Base-by-base conservation (phyloP, 345 rosid species). In the Streptanthus diversifolius region DNA sequence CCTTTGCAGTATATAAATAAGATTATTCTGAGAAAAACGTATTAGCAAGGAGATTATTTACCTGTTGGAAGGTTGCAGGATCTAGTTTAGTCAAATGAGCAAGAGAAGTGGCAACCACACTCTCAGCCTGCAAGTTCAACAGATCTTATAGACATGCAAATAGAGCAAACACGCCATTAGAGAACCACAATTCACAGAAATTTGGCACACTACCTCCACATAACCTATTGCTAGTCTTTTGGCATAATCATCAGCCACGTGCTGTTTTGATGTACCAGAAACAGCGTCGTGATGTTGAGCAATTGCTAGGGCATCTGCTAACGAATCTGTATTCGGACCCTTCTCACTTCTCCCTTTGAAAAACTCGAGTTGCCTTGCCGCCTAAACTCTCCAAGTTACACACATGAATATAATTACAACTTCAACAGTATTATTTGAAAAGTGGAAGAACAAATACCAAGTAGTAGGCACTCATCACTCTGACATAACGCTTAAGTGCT, bases 201-300 rank as follows among this genome's bases (percentile, higher is more conserved):
- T 61, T 58, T 40, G 56, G 22, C 62, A 59, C 45, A 57, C 61
- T 77, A 91, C 97, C 96, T 95, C 95, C 8, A 59, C 59, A 64
- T 90, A 88, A 70, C 97, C 99, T 51, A 95, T 88, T 29, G 96
- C 85, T 59, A 91, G 81, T 68, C 99, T 85, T 78, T 87, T 89
- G 27, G 91, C 89, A 80, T 95, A 95, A 80, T 95, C 99, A 81
- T 87, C 56, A 68, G 97, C 97, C 70, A 95, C 99, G 19, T 95
- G 99, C 68, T 95, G 96, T 84, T 87, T 81, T 51, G 87, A 90
- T 39, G 99, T 95, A 72, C 97, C 99, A 51, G 88, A 75, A 75
- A 95, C 97, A 48, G 92, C 99, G 57, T 95, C 99, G 71, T 95
- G 99, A 82, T 95, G 99, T 66, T 95, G 99, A 66, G 95, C 90